Conservation (phyloP, 257 asterid genomes). For the Thymus mandschuricus region DNA sequence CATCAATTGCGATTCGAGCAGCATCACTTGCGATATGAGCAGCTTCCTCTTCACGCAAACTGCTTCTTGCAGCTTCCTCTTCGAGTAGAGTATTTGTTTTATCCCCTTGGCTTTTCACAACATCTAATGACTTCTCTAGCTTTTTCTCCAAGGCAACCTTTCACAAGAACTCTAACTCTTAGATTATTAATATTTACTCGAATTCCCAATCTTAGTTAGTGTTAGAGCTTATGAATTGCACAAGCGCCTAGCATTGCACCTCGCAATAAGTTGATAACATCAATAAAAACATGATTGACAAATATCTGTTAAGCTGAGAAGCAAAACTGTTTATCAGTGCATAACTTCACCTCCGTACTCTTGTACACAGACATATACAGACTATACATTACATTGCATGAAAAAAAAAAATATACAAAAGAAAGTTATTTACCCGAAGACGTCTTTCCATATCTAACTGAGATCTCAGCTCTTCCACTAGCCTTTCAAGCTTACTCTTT, state of each 20-base stretch:
- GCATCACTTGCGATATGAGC: constrained; percentile 18
- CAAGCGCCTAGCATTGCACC: constrained; percentile 5
- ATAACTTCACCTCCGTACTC: not conserved
- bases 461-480: constrained; percentile 74
- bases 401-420: constrained; percentile 23
- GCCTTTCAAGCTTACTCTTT: constrained; percentile 79
- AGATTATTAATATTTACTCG: not conserved
- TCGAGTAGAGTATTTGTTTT: constrained; percentile 58
- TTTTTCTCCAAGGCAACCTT: constrained; percentile 80
- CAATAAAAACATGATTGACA: not conserved
- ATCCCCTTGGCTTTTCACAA: constrained; percentile 55
- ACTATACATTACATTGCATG: not conserved
- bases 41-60: not conserved
- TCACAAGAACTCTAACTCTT: constrained; percentile 34
- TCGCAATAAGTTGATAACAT: constrained; percentile 9
- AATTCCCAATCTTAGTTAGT: constrained; percentile 26
- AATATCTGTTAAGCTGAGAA: not conserved
- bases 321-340: not conserved
- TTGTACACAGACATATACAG: not conserved
- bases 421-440: constrained; percentile 60
- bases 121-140: constrained; percentile 58
- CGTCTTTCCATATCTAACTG: constrained; percentile 76
- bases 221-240: constrained; percentile 19
- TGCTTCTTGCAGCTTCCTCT: constrained; percentile 44
- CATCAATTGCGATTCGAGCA: constrained; percentile 68